phyloP scores from a whole-genome alignment of 495 filamentous ascomycete species.

The Trichoderma virens region DNA sequence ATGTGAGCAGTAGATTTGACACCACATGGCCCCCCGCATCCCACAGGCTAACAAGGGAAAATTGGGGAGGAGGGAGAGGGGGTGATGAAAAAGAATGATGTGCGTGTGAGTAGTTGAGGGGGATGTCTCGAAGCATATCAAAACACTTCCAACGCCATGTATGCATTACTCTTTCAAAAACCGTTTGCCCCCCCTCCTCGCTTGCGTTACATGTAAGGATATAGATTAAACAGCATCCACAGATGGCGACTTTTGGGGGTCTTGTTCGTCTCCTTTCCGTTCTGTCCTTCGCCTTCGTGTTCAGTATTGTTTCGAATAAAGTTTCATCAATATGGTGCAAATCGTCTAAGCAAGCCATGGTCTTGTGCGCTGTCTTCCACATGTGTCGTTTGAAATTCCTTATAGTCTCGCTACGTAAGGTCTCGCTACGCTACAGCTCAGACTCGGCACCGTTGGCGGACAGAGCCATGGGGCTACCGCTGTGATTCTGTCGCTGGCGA shows the following conservation, averaged over 20 bases:
- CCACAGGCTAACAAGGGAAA: background rate
- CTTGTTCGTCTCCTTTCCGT: background rate
- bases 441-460: slow-evolving; percentile 43
- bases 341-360: background rate
- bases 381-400: background rate
- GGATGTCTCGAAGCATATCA: background rate
- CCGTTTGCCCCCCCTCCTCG: background rate
- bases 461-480: slow-evolving; percentile 46
- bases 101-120: no score
- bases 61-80: background rate
- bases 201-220: background rate
- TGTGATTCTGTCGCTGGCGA: slow-evolving; percentile 25
- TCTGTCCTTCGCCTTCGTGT: background rate
- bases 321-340: background rate
- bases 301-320: background rate
- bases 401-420: slow-evolving; percentile 3
- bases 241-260: background rate
- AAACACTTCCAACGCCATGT: background rate
- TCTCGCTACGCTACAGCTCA: slow-evolving; percentile 28
- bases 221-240: background rate
- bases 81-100: no score
- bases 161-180: background rate
- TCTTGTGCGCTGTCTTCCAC: background rate
- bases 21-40: background rate
- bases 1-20: background rate